phyloP scores from a whole-genome alignment of 2,329 filamentous ascomycete genomes.

The Magnaporthiopsis rhizophila region DNA sequence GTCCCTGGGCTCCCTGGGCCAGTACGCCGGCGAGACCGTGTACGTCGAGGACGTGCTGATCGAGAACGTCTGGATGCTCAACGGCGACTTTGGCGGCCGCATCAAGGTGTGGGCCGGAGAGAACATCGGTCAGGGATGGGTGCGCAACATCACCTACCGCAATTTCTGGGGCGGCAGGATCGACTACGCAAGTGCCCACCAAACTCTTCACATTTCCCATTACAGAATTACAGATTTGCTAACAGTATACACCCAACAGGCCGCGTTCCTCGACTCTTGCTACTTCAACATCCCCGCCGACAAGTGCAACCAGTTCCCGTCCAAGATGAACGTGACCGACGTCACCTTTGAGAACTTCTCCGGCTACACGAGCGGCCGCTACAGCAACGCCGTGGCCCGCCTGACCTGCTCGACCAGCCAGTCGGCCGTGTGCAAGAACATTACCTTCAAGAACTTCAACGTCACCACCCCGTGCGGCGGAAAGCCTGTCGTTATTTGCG shows the following conservation, averaged over 20 bases:
- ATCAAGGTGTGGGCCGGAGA: slow-evolving; percentile 55
- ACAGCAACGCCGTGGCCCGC: slow-evolving; percentile 45
- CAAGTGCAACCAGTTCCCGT: slow-evolving; percentile 16
- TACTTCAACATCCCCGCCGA: slow-evolving; percentile 26
- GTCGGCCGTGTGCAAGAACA: slow-evolving; percentile 46
- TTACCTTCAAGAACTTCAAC: slow-evolving; percentile 46
- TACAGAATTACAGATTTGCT: neutral
- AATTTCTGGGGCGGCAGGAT: slow-evolving; percentile 52
- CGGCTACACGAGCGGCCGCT: slow-evolving; percentile 23
- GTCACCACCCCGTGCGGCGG: slow-evolving; percentile 40
- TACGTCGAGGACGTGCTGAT: slow-evolving; percentile 50
- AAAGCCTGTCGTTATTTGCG: slow-evolving; percentile 39
- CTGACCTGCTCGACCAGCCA: slow-evolving; percentile 45
- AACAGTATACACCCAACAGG: neutral
- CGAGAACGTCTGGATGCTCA: slow-evolving; percentile 50
- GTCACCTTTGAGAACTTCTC: slow-evolving; percentile 51
- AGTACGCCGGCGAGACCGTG: slow-evolving; percentile 45
- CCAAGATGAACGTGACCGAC: slow-evolving; percentile 50
- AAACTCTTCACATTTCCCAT: neutral
- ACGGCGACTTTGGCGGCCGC: slow-evolving; percentile 43
- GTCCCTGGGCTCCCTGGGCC: slow-evolving; percentile 50
- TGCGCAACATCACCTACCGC: slow-evolving; percentile 54
- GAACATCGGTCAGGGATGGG: slow-evolving; percentile 49
- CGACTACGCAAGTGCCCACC: slow-evolving; percentile 31
- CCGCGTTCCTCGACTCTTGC: slow-evolving; percentile 45